These are phyloP conservation scores for Fonsecaea monophora DNA, from an alignment of 2,329 filamentous ascomycete genomes.

Conservation along the genomic window DNA sequence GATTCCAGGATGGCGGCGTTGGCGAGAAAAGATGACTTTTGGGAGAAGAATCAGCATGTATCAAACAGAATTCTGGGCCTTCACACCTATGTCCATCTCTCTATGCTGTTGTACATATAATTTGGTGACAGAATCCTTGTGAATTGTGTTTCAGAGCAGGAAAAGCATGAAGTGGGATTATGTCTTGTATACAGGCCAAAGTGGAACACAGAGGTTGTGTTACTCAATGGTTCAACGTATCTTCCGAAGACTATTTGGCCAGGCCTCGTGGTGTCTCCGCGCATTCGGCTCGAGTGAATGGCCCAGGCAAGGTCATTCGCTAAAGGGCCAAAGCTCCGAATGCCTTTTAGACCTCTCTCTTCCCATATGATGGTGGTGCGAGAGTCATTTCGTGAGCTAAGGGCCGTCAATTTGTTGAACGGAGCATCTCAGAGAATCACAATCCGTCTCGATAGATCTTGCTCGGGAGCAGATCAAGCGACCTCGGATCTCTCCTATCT, in stretches of 20 bases:
- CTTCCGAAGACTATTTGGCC: neutral
- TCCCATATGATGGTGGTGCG: neutral
- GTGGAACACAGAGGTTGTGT: neutral
- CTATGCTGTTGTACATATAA: neutral
- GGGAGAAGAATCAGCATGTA: neutral
- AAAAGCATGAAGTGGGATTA: neutral
- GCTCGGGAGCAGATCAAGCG: neutral
- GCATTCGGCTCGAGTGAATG: neutral
- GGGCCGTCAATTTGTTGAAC: neutral
- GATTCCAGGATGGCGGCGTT: neutral
- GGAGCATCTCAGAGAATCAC: neutral
- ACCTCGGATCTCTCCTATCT: neutral
- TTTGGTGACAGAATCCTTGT: neutral
- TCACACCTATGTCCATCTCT: neutral
- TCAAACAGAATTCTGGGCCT: neutral
- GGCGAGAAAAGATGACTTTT: neutral
- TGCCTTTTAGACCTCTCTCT: neutral
- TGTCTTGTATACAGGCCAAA: neutral
- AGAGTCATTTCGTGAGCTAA: neutral
- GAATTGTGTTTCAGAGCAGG: neutral
- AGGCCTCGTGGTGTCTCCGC: neutral
- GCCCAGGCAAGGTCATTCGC: neutral
- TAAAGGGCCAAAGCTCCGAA: neutral
- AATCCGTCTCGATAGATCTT: neutral
- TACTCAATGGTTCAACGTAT: neutral